These are phyloP conservation scores for Falciphora oryzae DNA, from an alignment of 2,329 filamentous ascomycete genomes.

Conservation along the genomic window DNA sequence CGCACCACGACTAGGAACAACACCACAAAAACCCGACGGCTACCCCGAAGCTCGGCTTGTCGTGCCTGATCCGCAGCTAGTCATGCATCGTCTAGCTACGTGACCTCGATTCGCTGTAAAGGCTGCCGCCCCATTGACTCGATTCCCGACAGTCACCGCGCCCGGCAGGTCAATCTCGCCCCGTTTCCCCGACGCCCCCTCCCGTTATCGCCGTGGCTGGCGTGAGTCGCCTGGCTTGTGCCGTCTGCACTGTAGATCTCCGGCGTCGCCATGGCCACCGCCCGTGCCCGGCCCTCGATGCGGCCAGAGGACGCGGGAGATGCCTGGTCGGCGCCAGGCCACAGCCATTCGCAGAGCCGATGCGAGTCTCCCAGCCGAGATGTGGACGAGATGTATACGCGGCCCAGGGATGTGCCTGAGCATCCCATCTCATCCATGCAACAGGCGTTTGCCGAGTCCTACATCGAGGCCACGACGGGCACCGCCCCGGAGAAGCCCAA, in stretches of 20 bases:
- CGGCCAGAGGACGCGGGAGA: background rate
- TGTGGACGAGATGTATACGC: background rate
- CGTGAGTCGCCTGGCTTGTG: background rate
- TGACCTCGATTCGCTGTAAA: background rate
- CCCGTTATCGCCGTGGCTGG: background rate
- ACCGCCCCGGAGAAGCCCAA: slow-evolving; percentile 43
- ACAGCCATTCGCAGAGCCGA: background rate
- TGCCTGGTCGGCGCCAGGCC: background rate
- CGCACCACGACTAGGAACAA: background rate
- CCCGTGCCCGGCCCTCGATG: no score
- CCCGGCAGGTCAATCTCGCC: background rate
- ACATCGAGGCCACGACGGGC: slow-evolving; percentile 61
- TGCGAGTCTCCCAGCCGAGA: background rate
- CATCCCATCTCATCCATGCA: slow-evolving; percentile 77
- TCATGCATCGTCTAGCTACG: background rate
- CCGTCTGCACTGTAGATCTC: background rate
- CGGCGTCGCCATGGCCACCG: background rate
- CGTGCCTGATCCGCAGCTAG: background rate
- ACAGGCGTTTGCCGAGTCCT: slow-evolving; percentile 75
- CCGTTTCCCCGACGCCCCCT: background rate
- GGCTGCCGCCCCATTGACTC: background rate
- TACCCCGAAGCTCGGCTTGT: background rate
- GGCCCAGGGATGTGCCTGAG: slow-evolving; percentile 18
- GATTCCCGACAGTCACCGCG: background rate
- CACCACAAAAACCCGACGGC: background rate